These are phyloP conservation scores for Penicillium paneum DNA, from an alignment of 2,329 filamentous ascomycete species.

Conservation along the genomic window DNA sequence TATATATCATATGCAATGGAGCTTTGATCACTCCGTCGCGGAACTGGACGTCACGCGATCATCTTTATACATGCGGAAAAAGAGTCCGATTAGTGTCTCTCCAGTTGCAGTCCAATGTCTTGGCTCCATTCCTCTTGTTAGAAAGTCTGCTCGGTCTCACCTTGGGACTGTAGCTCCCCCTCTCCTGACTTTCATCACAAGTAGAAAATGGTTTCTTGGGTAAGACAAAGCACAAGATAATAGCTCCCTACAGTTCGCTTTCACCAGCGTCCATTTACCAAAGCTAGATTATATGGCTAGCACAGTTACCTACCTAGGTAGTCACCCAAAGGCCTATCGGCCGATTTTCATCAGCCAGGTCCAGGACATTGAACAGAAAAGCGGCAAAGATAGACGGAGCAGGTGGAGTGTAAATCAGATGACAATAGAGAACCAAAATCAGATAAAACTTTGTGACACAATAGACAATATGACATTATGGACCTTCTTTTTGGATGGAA, in stretches of 20 bases:
- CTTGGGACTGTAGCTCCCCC: not conserved
- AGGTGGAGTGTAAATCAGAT: not conserved
- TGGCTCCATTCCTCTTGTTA: not conserved
- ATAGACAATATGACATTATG: not conserved
- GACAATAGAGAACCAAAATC: not conserved
- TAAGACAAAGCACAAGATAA: not conserved
- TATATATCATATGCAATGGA: not conserved
- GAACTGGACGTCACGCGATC: not conserved
- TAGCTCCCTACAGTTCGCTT: not conserved
- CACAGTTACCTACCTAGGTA: slow-evolving; percentile 8
- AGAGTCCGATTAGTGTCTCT: not conserved
- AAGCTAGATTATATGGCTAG: not conserved
- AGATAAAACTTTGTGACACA: not conserved
- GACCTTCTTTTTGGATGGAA: not conserved
- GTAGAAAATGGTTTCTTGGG: not conserved
- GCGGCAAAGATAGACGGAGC: not conserved
- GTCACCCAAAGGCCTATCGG: not conserved
- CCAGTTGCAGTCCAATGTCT: not conserved
- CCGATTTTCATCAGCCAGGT: slow-evolving; percentile 1
- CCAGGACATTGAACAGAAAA: not conserved
- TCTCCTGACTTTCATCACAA: not conserved
- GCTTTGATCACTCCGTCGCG: not conserved
- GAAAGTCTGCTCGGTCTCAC: not conserved
- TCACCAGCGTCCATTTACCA: not conserved
- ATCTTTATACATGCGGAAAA: not conserved